Evolutionary conservation across 805 yeast genomes (phyloP).

Genomic region (Phaffomyces antillensis): DNA sequence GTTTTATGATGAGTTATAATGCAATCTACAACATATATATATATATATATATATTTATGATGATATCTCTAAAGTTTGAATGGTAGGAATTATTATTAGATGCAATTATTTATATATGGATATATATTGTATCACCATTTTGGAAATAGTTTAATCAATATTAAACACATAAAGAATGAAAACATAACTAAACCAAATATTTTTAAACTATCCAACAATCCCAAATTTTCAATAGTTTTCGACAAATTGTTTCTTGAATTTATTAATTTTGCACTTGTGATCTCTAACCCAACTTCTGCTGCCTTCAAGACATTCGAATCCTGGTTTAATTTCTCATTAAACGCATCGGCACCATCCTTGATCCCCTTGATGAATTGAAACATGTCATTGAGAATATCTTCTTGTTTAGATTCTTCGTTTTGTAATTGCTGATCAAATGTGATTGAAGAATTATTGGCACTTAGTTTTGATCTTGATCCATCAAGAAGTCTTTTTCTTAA

Average conservation of each 20-base stretch:
- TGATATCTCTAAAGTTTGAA: no score
- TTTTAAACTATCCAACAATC: slow-evolving; percentile 25
- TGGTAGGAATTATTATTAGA: no score
- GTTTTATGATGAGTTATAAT: not conserved
- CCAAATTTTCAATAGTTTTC: slow-evolving; percentile 24
- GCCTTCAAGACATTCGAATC: slow-evolving; percentile 32
- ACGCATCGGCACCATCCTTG: slow-evolving; percentile 34
- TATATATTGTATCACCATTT: slow-evolving; percentile 22
- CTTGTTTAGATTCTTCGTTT: slow-evolving; percentile 31
- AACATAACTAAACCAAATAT: slow-evolving; percentile 18
- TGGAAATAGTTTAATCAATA: slow-evolving; percentile 32
- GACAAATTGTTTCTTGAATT: slow-evolving; percentile 24
- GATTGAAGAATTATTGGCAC: slow-evolving; percentile 3
- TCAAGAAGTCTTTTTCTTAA: slow-evolving; percentile 26
- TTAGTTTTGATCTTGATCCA: slow-evolving; percentile 11
- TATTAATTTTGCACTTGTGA: slow-evolving; percentile 29
- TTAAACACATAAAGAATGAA: slow-evolving; percentile 27
- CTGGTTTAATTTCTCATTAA: slow-evolving; percentile 31
- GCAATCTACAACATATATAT: not conserved
- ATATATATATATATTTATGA: no score
- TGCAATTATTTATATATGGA: no score
- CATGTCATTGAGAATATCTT: slow-evolving; percentile 31
- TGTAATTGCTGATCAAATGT: slow-evolving; percentile 29
- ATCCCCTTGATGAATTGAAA: slow-evolving; percentile 29
- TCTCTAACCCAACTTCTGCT: slow-evolving; percentile 34